Conservation (phyloP, 1,139 yeast genomes). For the Blastobotrys apis region DNA sequence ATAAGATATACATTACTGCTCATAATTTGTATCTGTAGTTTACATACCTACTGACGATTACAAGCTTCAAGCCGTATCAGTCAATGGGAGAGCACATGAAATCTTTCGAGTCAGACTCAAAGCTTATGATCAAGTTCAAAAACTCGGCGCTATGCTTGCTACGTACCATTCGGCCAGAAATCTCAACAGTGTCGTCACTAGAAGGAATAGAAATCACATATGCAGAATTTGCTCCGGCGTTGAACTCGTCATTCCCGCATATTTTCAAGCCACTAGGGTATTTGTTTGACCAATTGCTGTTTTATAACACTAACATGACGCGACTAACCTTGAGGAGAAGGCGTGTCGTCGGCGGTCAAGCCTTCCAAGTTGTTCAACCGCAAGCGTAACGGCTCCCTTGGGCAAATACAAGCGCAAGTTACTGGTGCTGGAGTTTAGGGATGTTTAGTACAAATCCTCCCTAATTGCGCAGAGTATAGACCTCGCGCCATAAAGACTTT, state of each 20-base stretch:
- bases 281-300: conserved; percentile 27
- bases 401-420: no score
- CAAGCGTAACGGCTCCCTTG: no score
- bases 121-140: conserved; percentile 5
- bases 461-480: no score
- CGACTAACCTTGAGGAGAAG: no score
- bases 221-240: conserved; percentile 21
- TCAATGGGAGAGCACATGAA: conserved; percentile 14
- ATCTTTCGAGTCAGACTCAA: background rate
- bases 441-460: no score
- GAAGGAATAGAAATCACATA: conserved; percentile 21
- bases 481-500: no score
- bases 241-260: conserved; percentile 23
- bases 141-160: conserved; percentile 17
- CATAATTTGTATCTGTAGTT: conserved; percentile 26
- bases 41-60: conserved; percentile 27
- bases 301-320: no score
- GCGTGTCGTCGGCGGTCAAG: no score
- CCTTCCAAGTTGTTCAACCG: no score
- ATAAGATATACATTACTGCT: conserved; percentile 20
- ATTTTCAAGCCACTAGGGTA: conserved; percentile 26
- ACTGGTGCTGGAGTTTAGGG: no score
- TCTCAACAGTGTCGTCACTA: conserved; percentile 15
- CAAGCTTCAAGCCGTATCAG: conserved; percentile 19
- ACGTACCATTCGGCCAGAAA: conserved; percentile 18